Evolutionary conservation across 1,284 basidiomycete genomes (phyloP).

Genomic region (Sanguinoderma infundibulare): DNA sequence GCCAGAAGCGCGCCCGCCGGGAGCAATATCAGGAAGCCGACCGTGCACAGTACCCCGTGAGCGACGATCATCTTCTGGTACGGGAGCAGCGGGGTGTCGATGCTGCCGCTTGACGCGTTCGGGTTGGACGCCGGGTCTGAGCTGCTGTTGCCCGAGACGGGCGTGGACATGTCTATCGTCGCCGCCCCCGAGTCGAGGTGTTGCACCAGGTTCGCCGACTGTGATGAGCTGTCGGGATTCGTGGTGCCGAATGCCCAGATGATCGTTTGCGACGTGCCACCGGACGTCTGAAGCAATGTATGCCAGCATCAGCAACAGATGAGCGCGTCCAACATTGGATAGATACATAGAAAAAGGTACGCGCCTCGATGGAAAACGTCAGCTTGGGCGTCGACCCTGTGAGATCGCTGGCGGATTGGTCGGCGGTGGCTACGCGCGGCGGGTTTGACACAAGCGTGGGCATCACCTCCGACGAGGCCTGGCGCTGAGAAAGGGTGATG

Average conservation of each 20-base stretch:
- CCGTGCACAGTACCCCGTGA: conserved; percentile 38
- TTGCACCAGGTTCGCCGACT: conserved; percentile 36
- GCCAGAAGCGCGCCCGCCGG: conserved; percentile 37
- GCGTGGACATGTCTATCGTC: conserved; percentile 33
- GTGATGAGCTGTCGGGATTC: conserved; percentile 35
- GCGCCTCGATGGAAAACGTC: conserved; percentile 27
- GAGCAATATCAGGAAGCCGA: conserved; percentile 37
- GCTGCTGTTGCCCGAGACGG: conserved; percentile 11
- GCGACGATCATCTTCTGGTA: conserved; percentile 41
- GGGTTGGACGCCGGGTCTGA: conserved; percentile 18
- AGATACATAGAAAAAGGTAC: background rate
- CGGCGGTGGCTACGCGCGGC: conserved; percentile 37
- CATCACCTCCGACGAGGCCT: conserved; percentile 36
- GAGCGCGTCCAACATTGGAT: background rate
- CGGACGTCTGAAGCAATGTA: conserved; percentile 17
- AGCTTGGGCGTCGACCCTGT: conserved; percentile 29
- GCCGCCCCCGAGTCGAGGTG: conserved; percentile 39
- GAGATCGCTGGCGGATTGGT: conserved; percentile 29
- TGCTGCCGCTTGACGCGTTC: conserved; percentile 9
- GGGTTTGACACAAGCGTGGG: conserved; percentile 43
- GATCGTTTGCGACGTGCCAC: conserved; percentile 30
- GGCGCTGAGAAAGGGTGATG: conserved; percentile 48
- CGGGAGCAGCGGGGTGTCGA: conserved; percentile 27
- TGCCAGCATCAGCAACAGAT: background rate
- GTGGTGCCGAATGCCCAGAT: conserved; percentile 45